Conservation (phyloP, 768 basidiomycete species). For the Suillus sp. region DNA sequence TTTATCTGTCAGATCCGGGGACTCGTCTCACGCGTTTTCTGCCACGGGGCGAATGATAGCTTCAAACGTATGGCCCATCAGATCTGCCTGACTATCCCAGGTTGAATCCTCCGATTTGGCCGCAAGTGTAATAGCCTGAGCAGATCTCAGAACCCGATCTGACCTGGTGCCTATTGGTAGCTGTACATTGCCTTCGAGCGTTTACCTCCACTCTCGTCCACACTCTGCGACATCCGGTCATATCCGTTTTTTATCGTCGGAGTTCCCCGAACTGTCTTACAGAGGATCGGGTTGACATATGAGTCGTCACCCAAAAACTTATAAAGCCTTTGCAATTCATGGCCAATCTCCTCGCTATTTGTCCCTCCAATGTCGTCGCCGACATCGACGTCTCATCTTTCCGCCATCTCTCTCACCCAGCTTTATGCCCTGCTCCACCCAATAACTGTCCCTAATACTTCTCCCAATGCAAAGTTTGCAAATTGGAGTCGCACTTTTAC, state of each 20-base stretch:
- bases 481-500: conserved; percentile 89
- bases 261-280: conserved; percentile 16
- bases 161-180: conserved; percentile 18
- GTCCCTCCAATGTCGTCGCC: conserved; percentile 39
- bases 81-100: conserved; percentile 7
- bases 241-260: conserved; percentile 18
- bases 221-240: conserved; percentile 17
- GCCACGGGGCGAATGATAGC: conserved; percentile 9
- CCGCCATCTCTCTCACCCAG: conserved; percentile 43
- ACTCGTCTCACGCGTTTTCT: conserved; percentile 11
- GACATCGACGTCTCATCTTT: conserved; percentile 33
- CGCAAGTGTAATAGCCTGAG: conserved; percentile 10
- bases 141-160: conserved; percentile 13
- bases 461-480: conserved; percentile 52
- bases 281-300: conserved; percentile 31
- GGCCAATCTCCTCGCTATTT: conserved; percentile 40
- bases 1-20: conserved; percentile 12
- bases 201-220: conserved; percentile 15
- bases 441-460: conserved; percentile 49
- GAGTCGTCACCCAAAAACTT: conserved; percentile 31
- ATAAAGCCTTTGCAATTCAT: conserved; percentile 28
- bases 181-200: conserved; percentile 17
- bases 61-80: conserved; percentile 11
- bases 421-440: conserved; percentile 58
- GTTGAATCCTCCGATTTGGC: conserved; percentile 13